A percentile compares a stretch with the other conserved stretches of the same genome.
phyloP scores from a whole-genome alignment of 192 early-diverging fungal genomes.

The Entophlyctis luteolus region DNA sequence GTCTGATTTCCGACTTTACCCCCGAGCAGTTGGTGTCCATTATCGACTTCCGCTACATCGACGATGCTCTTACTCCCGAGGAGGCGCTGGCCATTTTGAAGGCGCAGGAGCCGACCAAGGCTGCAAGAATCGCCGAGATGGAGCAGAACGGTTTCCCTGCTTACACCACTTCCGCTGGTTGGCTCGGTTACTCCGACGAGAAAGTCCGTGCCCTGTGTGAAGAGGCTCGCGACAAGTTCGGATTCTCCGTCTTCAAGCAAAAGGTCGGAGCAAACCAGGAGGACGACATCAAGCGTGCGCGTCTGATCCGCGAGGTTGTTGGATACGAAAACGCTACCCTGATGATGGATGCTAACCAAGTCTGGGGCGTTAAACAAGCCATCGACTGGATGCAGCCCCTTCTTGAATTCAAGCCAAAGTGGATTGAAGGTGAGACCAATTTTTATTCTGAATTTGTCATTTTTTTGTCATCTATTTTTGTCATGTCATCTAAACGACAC shows the following conservation, averaged over 20 bases:
- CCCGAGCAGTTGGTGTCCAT: constrained; percentile 39
- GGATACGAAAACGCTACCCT: constrained; percentile 34
- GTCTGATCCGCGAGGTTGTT: constrained; percentile 41
- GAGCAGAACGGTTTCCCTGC: constrained; percentile 35
- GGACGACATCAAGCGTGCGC: constrained; percentile 37
- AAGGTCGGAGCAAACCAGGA: constrained; percentile 40
- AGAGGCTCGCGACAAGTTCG: constrained; percentile 37
- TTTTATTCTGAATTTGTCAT: too few species aligned
- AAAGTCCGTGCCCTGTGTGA: constrained; percentile 30
- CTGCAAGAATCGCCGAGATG: constrained; percentile 33
- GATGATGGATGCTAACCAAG: constrained; percentile 53
- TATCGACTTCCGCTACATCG: constrained; percentile 47
- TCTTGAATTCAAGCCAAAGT: constrained; percentile 39
- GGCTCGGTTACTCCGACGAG: constrained; percentile 44
- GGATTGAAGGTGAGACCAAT: too few species aligned
- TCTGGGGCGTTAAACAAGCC: constrained; percentile 46
- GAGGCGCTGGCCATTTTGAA: constrained; percentile 41
- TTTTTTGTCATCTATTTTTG: too few species aligned
- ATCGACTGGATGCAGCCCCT: constrained; percentile 47
- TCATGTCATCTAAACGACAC: too few species aligned
- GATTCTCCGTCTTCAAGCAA: constrained; percentile 46
- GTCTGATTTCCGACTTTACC: constrained; percentile 39
- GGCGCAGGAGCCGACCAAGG: constrained; percentile 36
- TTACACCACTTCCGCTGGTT: constrained; percentile 43
- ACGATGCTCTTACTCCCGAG: constrained; percentile 40